Base-by-base conservation (phyloP, 768 basidiomycete genomes). In the Russula sp. region DNA sequence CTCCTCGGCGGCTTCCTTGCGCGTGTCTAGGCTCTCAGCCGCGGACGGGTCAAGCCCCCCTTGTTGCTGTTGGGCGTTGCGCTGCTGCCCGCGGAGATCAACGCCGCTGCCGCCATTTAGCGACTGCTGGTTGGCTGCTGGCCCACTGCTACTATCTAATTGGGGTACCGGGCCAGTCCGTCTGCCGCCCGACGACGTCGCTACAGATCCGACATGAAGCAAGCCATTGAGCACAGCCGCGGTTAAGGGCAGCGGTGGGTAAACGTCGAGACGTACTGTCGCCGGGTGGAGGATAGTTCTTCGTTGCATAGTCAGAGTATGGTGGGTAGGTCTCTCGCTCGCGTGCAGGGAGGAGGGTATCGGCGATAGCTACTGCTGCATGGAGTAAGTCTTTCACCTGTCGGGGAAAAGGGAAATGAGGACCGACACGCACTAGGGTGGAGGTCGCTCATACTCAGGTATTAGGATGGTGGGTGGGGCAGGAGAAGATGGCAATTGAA, bases 231-330 rank as follows among this genome's bases (percentile, higher is more conserved):
- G 45, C 16, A 10, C 36, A 25, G 8, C 18, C 22, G 25, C 7
- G 18, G 10, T 10, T n/a, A 18, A 16, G 18, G 10, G 5, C n/a
- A n/a, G n/a, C n/a, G n/a, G n/a, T n/a, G 14, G 18, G 22, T 6
- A 25, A 18, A 16, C 9, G 9, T n/a, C 18, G 7, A 10, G 2
- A 60, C 62, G 18, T 60, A 61, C 66, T 58, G 56, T 66, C 66
- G n/a, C 57, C 60, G 4, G 64, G 59, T 5, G 64, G 64, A n/a
- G 66, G 66, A 38, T 66, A 66, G 34, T 66, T 66, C 39, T 54
- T 50, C 14, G 64, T 66, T 13, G 59, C 64, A 35, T 65, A 65
- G 52, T 66, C 65, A 11, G 61, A 51, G 1, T 18, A 41, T 32
- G 53, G 64, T 2, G 50, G 42, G 11, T 57, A 52, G 2, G 14